Evolutionary conservation across 192 early-diverging fungal species (phyloP).

Genomic region (Haplosporangium gracile): DNA sequence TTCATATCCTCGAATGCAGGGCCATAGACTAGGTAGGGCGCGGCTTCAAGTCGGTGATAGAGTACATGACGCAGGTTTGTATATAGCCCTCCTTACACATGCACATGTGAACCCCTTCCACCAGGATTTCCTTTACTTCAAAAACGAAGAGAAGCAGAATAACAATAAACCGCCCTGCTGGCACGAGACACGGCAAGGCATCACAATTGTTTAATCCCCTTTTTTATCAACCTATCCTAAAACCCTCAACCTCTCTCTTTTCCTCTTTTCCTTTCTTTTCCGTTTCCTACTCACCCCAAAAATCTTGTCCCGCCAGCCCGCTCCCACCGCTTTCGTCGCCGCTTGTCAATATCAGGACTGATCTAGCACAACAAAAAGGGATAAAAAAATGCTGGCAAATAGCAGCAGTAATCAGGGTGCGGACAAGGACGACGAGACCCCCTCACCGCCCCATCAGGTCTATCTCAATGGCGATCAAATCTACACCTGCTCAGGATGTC

Average conservation of each 20-base stretch:
- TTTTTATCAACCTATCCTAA: neutral
- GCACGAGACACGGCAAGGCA: neutral
- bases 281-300: neutral
- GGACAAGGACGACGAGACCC: constrained; percentile 12
- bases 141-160: neutral
- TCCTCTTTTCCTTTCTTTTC: constrained; percentile 25
- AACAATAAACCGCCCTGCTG: neutral
- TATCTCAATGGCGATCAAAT: constrained; percentile 62
- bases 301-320: neutral
- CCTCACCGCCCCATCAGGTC: constrained; percentile 55
- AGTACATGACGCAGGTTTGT: no score
- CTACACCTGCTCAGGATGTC: constrained; percentile 67
- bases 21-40: neutral
- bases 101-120: neutral
- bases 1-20: neutral
- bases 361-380: neutral
- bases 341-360: no score
- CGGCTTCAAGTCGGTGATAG: no score
- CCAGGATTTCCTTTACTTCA: no score
- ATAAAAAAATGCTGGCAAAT: neutral
- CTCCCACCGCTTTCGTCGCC: neutral
- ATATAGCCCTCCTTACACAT: neutral
- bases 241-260: constrained; percentile 19
- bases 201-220: neutral
- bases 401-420: neutral